phyloP scores from a whole-genome alignment of 2,329 filamentous ascomycete genomes.

The Penicillium sp. region DNA sequence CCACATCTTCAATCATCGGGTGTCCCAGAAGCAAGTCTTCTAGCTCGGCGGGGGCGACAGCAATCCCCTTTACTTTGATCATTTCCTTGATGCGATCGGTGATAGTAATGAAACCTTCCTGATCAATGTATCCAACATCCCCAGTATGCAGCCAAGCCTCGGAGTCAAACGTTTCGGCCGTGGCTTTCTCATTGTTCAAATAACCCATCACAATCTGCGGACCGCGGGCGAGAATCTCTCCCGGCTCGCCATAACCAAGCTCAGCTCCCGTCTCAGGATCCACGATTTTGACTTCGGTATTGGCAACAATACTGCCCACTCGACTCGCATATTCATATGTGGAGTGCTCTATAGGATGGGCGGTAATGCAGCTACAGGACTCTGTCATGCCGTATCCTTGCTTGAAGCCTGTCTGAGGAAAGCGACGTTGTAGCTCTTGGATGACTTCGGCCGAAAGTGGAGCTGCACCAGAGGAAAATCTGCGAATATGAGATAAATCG shows the following conservation, averaged over 20 bases:
- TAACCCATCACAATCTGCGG: conserved; percentile 71
- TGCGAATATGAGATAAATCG: conserved; percentile 56
- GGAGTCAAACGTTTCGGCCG: conserved; percentile 67
- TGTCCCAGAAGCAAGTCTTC: conserved; percentile 64
- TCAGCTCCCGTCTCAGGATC: conserved; percentile 52
- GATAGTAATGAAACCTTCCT: conserved; percentile 55
- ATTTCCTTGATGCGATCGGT: conserved; percentile 66
- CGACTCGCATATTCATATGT: conserved; percentile 53
- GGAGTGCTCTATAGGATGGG: conserved; percentile 58
- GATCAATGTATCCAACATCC: conserved; percentile 63
- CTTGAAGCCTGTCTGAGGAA: conserved; percentile 62
- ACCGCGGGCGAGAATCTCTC: conserved; percentile 70
- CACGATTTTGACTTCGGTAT: conserved; percentile 62
- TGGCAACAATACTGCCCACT: conserved; percentile 54
- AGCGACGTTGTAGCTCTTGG: conserved; percentile 55
- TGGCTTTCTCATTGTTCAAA: conserved; percentile 70
- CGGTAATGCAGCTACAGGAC: conserved; percentile 63
- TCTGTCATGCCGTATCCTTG: conserved; percentile 72
- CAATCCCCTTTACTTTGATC: conserved; percentile 66
- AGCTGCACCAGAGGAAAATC: conserved; percentile 63
- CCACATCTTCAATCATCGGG: conserved; percentile 56
- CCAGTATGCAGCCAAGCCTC: conserved; percentile 63
- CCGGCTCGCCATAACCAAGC: conserved; percentile 53
- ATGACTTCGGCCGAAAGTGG: conserved; percentile 60
- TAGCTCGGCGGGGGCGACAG: conserved; percentile 59